Base-by-base conservation (phyloP, 2,329 filamentous ascomycete genomes). In the Pseudogymnoascus destructans region DNA sequence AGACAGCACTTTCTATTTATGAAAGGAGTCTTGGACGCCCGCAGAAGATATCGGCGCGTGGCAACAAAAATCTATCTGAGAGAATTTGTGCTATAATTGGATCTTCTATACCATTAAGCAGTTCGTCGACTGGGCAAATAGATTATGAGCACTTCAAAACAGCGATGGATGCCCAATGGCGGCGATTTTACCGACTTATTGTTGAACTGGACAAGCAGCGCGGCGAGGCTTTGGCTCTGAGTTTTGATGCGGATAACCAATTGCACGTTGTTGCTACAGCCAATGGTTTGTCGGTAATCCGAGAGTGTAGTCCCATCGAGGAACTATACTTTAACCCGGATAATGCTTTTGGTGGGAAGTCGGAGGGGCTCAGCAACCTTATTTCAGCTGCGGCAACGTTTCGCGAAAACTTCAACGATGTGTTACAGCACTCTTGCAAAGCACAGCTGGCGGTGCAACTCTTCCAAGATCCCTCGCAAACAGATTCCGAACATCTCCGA, bases 241-340 rank as follows among this genome's bases (percentile, higher is more conserved):
- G 84, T 0, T 83, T 88, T 58, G 93, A 97, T 66, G 70, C 78
- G 0, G 77, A 80, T 54, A 77, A 79, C 8, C 84, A 85, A 55
- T 79, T 91, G 73, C 81, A 89, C 1, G 96, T 90, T 89, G 79
- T 95, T 52, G 78, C 95, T 3, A 86, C 89, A 65, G 84, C 91
- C 1, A 91, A 96, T 70, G 82, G 86, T 30, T 76, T 95, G 55
- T 86, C 88, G 3, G 83, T 87, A 2, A 79, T 97, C 57, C 79
- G 92, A 61, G 82, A 86, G 66, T 95, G 88, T 72, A 93, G 85
- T 69, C 77, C 79, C 54, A 74, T 92, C 13, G 93, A 98, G 70
- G 74, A 82, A 4, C 77, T 95, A 9, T 79, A 80, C 63, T 79
- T 91, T 65, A 96, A 95, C 64, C 72, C 64, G n/a, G 63, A 63